phyloP scores from a whole-genome alignment of 257 asterid genomes.

The Buddleja alternifolia region DNA sequence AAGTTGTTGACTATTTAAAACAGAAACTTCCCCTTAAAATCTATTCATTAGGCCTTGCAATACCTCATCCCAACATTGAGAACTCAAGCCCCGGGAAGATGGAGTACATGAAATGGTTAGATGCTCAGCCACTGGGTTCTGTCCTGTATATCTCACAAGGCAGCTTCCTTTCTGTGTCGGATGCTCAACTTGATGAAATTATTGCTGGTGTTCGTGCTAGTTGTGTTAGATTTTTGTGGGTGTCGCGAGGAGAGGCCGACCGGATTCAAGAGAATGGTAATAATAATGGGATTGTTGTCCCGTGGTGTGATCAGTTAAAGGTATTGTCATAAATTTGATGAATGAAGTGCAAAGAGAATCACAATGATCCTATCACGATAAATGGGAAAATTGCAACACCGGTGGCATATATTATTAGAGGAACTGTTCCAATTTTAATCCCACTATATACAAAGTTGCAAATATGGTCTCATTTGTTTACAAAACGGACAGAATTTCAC shows the following conservation, averaged over 20 bases:
- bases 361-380: too few relatives aligned
- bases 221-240: constrained; percentile 56
- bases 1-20: constrained; percentile 37
- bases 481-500: too few relatives aligned
- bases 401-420: too few relatives aligned
- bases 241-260: constrained; percentile 36
- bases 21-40: constrained; percentile 34
- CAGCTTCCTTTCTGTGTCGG: constrained; percentile 58
- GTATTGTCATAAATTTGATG: constrained; percentile 22
- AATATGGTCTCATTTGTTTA: too few relatives aligned
- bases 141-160: constrained; percentile 66
- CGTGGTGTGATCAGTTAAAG: constrained; percentile 66
- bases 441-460: too few relatives aligned
- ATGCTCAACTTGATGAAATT: constrained; percentile 47
- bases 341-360: too few relatives aligned
- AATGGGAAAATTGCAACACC: too few relatives aligned
- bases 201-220: constrained; percentile 43
- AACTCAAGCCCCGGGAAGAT: neutral
- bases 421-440: too few relatives aligned
- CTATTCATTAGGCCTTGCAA: constrained; percentile 47
- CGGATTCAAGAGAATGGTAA: constrained; percentile 16
- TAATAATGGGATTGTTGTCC: constrained; percentile 49
- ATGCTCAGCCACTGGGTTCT: constrained; percentile 52
- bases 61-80: constrained; percentile 28
- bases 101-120: constrained; percentile 49